Conservation (phyloP, 177 flowering plant genomes). For the Tripterygium wilfordii region DNA sequence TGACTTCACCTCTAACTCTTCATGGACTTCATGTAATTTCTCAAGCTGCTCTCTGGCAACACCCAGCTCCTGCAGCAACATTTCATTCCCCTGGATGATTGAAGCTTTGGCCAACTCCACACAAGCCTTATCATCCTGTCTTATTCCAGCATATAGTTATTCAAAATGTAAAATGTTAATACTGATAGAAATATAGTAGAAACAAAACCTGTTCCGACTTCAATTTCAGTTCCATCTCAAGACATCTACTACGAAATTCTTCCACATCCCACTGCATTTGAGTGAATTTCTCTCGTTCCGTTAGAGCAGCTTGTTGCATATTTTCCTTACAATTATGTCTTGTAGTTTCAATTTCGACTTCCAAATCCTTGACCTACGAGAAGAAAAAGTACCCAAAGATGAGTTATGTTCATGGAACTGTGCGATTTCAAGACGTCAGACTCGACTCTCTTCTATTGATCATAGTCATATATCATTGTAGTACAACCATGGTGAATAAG, state of each 20-base stretch:
- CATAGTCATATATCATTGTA: too few species aligned
- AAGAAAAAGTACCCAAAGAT: constrained; percentile 1
- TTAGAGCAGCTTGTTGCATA: constrained; percentile 73
- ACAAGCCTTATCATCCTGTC: constrained; percentile 30
- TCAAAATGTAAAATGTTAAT: too few species aligned
- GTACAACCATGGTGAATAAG: too few species aligned
- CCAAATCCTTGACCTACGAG: constrained; percentile 94
- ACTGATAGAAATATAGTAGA: background rate
- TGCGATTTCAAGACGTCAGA: too few species aligned
- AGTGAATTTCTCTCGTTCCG: constrained; percentile 80
- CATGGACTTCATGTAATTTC: constrained; percentile 27
- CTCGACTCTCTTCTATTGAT: too few species aligned
- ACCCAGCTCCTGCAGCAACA: constrained; percentile 32
- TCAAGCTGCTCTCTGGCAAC: constrained; percentile 23
- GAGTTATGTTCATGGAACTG: too few species aligned
- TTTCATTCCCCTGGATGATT: constrained; percentile 25
- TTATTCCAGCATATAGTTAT: constrained; percentile 4
- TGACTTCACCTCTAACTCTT: constrained; percentile 38
- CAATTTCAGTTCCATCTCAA: constrained; percentile 71
- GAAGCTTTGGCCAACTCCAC: constrained; percentile 25
- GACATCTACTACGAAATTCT: constrained; percentile 69
- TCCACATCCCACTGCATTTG: constrained; percentile 99
- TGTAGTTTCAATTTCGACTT: constrained; percentile 87
- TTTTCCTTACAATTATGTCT: constrained; percentile 76
- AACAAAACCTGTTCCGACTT: constrained; percentile 62